Conservation (phyloP, 2,329 filamentous ascomycete species). For the Penicillium sp. region DNA sequence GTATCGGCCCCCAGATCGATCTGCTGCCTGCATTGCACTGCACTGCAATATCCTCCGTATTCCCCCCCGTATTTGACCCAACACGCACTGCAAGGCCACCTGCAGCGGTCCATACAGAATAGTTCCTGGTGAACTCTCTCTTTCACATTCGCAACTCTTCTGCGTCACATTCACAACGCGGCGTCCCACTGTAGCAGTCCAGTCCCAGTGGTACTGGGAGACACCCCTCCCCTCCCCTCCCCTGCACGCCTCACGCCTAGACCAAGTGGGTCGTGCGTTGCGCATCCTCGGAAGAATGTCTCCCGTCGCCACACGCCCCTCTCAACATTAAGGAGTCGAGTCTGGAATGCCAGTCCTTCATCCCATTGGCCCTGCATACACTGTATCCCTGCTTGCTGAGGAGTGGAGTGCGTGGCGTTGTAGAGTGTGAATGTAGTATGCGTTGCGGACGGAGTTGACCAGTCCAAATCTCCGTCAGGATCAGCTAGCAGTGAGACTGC, state of each 20-base stretch:
- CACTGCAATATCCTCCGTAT: too few species aligned
- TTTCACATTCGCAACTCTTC: too few species aligned
- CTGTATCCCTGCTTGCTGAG: neutral
- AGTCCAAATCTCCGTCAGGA: too few species aligned
- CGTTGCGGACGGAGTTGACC: too few species aligned
- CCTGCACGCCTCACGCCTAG: neutral
- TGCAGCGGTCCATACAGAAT: neutral
- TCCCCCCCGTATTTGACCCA: too few species aligned
- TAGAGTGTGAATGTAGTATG: neutral
- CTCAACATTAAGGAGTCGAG: neutral
- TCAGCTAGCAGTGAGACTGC: too few species aligned
- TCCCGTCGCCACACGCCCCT: neutral
- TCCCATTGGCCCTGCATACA: neutral
- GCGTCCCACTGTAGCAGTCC: too few species aligned
- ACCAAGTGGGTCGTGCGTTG: neutral
- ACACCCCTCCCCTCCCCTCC: too few species aligned
- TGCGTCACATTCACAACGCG: too few species aligned
- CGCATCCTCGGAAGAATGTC: conserved; percentile 2
- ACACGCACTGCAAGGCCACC: neutral
- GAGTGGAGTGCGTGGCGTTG: neutral
- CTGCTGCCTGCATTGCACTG: neutral
- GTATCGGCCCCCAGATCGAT: neutral
- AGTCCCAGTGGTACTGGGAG: too few species aligned
- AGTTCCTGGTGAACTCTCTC: too few species aligned
- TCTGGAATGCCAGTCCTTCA: neutral